Evolutionary conservation across 352 stramenopile species (phyloP).

Genomic region (Globisporangium emineosum): DNA sequence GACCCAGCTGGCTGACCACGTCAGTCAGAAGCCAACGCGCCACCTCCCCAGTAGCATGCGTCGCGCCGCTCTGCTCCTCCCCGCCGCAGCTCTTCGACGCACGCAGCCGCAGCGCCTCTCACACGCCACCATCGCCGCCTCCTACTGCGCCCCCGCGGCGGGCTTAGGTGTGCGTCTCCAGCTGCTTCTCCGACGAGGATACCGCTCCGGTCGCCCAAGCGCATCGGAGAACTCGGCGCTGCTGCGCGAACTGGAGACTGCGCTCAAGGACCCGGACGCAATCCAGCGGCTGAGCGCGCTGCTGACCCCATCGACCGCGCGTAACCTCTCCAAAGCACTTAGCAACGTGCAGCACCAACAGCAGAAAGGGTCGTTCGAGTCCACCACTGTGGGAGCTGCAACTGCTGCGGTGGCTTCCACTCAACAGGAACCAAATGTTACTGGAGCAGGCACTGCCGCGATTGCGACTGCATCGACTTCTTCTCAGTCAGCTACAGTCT

Average conservation of each 20-base stretch:
- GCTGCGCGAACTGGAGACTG: constrained; percentile 35
- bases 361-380: constrained; percentile 2
- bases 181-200: constrained; percentile 8
- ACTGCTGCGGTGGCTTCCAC: neutral
- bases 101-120: neutral
- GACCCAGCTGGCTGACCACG: constrained; percentile 2
- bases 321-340: constrained; percentile 49
- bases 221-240: constrained; percentile 36
- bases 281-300: constrained; percentile 33
- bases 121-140: neutral
- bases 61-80: neutral
- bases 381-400: constrained; percentile 3
- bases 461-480: constrained; percentile 7
- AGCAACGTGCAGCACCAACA: constrained; percentile 18
- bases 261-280: constrained; percentile 33
- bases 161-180: neutral
- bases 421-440: constrained; percentile 2
- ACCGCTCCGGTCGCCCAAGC: constrained; percentile 5
- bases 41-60: neutral
- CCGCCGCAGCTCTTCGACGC: neutral
- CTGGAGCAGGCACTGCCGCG: neutral
- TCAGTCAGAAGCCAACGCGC: constrained; percentile 9
- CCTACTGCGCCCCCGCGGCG: neutral
- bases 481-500: constrained; percentile 18
- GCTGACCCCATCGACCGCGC: constrained; percentile 44